Evolutionary conservation across 306 rosid genomes (phyloP).

Genomic region (Styphnolobium japonicum): DNA sequence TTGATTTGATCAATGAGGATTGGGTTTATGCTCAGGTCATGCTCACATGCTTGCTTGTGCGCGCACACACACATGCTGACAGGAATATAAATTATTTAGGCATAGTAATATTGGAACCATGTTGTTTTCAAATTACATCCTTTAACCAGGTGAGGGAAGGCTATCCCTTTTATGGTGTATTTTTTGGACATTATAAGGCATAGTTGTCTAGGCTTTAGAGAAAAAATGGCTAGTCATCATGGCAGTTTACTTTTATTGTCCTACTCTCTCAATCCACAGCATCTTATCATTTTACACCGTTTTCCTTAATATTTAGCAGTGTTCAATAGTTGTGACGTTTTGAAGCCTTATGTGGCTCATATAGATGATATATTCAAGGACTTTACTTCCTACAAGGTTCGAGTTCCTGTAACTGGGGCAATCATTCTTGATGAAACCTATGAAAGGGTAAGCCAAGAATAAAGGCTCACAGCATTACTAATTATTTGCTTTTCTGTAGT

Average conservation of each 20-base stretch:
- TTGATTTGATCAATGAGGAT: background rate
- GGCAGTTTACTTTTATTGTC: background rate
- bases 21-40: background rate
- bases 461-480: background rate
- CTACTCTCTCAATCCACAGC: background rate
- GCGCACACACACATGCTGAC: background rate
- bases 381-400: slow-evolving; percentile 94
- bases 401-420: slow-evolving; percentile 97
- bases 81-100: background rate
- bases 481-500: background rate
- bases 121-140: background rate
- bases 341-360: slow-evolving; percentile 92
- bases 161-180: background rate
- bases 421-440: slow-evolving; percentile 94
- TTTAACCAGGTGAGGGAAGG: background rate
- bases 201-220: background rate
- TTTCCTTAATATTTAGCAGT: slow-evolving; percentile 71
- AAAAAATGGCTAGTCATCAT: background rate
- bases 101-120: background rate
- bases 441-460: slow-evolving; percentile 74
- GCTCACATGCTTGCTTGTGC: slow-evolving; percentile 10
- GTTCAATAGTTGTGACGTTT: slow-evolving; percentile 90
- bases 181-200: background rate
- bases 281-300: background rate
- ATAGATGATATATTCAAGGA: slow-evolving; percentile 95